Conservation (phyloP, 2,329 filamentous ascomycete species). For the Cercospora zeae-maydis region DNA sequence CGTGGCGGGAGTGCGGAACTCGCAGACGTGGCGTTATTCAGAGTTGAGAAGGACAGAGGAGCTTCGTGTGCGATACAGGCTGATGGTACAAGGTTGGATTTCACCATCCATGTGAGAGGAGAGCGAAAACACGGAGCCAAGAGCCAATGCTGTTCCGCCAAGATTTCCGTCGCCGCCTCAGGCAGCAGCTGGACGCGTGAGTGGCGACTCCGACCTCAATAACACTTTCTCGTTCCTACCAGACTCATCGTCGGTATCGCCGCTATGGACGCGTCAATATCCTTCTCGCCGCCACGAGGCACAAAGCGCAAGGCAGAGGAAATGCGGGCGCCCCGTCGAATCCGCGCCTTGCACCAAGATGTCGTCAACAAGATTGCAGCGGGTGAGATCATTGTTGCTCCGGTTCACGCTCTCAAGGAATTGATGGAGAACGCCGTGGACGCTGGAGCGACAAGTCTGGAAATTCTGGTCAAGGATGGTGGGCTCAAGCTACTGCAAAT, state of each 20-base stretch:
- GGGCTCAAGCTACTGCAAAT: slow-evolving; percentile 94
- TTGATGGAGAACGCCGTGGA: slow-evolving; percentile 96
- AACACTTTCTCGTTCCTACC: neutral
- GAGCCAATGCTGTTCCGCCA: too few relatives aligned
- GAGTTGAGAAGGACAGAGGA: too few relatives aligned
- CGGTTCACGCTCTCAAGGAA: slow-evolving; percentile 93
- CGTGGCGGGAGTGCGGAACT: too few relatives aligned
- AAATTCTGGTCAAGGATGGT: slow-evolving; percentile 90
- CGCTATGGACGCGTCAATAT: slow-evolving; percentile 7
- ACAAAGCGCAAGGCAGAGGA: slow-evolving; percentile 37
- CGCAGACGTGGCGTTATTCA: too few relatives aligned
- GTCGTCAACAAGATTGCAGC: slow-evolving; percentile 99
- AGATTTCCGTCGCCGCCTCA: neutral
- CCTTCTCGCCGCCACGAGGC: slow-evolving; percentile 31
- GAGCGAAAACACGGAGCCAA: neutral
- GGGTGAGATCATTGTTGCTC: slow-evolving; percentile 96
- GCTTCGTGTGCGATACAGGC: too few relatives aligned
- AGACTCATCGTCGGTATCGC: neutral
- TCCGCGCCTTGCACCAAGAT: slow-evolving; percentile 79
- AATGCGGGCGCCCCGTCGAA: slow-evolving; percentile 43
- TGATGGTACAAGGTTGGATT: too few relatives aligned
- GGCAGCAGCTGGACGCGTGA: neutral
- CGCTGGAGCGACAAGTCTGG: slow-evolving; percentile 87
- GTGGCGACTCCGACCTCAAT: neutral
- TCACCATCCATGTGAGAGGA: neutral